Percentiles rank a stretch among this genome's conserved stretches.
Evolutionary conservation across 441 rosid species (phyloP).

Genomic region (Breynia disticha): DNA sequence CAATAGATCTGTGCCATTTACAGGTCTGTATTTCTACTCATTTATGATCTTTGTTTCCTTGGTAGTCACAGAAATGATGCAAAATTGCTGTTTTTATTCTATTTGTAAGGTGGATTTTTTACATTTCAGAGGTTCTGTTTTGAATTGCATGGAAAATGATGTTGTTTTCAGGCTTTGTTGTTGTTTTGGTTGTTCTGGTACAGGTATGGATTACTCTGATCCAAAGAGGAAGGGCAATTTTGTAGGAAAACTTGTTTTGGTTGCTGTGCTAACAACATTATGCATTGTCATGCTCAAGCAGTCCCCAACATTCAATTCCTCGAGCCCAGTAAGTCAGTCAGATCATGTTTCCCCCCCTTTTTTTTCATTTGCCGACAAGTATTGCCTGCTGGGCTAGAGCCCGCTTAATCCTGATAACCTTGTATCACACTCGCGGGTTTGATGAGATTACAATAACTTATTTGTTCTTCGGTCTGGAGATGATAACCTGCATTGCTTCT

Average conservation of each 20-base stretch:
- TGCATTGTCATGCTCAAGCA: constrained; percentile 93
- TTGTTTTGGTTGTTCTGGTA: constrained; percentile 9
- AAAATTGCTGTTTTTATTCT: background rate
- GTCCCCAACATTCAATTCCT: constrained; percentile 58
- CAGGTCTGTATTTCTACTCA: constrained; percentile 34
- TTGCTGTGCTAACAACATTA: constrained; percentile 68
- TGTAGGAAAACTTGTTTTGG: constrained; percentile 67
- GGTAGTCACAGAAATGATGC: background rate
- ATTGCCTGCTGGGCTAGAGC: no score
- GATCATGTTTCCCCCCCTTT: background rate
- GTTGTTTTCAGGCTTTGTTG: constrained; percentile 12
- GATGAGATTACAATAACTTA: no score
- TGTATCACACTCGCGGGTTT: no score
- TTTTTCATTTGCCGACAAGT: no score
- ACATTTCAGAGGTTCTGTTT: constrained; percentile 3
- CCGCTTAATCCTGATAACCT: no score
- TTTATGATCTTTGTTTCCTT: background rate
- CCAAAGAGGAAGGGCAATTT: constrained; percentile 69
- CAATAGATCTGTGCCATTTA: constrained; percentile 56
- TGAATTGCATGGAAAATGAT: background rate
- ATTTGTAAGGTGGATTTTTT: background rate
- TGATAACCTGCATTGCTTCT: no score
- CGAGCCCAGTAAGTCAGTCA: constrained; percentile 48
- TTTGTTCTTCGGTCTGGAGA: no score
- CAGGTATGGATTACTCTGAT: constrained; percentile 82